Evolutionary conservation across 2,329 filamentous ascomycete species (phyloP), one percentile per base, ranked within the genome.

Genomic region (Nigrograna mackinnonii): DNA sequence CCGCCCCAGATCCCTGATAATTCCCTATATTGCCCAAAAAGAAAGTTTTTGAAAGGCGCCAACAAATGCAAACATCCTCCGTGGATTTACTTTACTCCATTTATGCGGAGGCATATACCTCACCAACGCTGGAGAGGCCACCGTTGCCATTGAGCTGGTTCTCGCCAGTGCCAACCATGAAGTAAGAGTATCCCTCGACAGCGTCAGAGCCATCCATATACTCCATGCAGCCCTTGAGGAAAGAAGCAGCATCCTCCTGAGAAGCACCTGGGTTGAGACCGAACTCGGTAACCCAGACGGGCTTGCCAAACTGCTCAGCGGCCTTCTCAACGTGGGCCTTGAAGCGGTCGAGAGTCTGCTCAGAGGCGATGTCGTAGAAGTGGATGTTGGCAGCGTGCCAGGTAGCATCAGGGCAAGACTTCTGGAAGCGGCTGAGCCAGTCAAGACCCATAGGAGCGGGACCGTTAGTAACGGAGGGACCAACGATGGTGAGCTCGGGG

Each of bases 231-330:
- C 55, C 45, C 57, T 62, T 59, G 49, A 70, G 54, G 59, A 70
- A 70, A 24, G 44, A 46, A 18, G 54, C 54, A 3, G 63, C 57
- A 44, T 68, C 50, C 32, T 56, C 58, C 31, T 53, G 33, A 7
- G 54, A 44, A 4, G 60, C 60, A 32, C 64, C 66, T 26, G 51
- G 44, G 53, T 57, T 61, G 41, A 64, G 58, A 43, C 58, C 64
- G 36, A 69, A 70, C 60, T 70, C 67, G 21, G 67, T 68, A 47
- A 70, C 49, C 60, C 62, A 70, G 53, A 69, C 53, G 22, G 54
- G 54, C 56, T 60, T 60, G 48, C 53, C 54, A 46, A 50, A 60
- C 46, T 52, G 40, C 22, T 49, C 32, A 14, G 53, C 50, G 12
- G 67, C 64, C 50, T 62, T 47, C 43, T 66, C 60, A 39, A 64